Percentiles rank a stretch among this genome's conserved stretches.
phyloP scores from a whole-genome alignment of 148 eudicot species.

The Fagopyrum homotropicum region DNA sequence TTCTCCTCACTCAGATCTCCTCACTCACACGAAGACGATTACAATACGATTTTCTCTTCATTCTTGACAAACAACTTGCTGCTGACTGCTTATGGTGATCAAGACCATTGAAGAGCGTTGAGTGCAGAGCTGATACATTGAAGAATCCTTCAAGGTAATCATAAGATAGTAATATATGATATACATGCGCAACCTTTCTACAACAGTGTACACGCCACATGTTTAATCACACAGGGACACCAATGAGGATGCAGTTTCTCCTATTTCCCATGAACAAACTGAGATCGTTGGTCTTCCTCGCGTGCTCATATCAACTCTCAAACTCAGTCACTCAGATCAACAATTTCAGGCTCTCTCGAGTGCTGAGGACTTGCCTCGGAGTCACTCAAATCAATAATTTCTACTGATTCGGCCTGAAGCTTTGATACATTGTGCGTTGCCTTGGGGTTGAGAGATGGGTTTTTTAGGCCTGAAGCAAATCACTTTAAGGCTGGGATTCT shows the following conservation, averaged over 20 bases:
- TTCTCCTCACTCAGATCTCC: no score
- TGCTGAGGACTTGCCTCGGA: slow-evolving; percentile 65
- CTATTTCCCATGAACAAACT: slow-evolving; percentile 1
- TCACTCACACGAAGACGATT: no score
- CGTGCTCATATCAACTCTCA: neutral
- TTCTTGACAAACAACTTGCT: no score
- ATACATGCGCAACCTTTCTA: no score
- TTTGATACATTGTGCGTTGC: slow-evolving; percentile 26
- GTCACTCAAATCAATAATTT: slow-evolving; percentile 62
- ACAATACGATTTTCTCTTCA: no score
- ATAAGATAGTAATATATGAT: no score
- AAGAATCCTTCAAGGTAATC: no score
- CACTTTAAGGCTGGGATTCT: neutral
- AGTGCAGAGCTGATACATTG: no score
- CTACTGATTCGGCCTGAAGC: slow-evolving; percentile 24
- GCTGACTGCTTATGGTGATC: no score
- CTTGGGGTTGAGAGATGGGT: slow-evolving; percentile 41
- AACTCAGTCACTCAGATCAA: slow-evolving; percentile 22
- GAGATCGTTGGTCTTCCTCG: slow-evolving; percentile 2
- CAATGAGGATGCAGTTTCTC: neutral
- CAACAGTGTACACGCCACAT: neutral
- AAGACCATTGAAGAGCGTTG: no score
- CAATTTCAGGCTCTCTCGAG: slow-evolving; percentile 45
- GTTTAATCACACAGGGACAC: neutral
- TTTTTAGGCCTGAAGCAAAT: slow-evolving; percentile 18